Percentiles rank a stretch among this genome's conserved stretches.
These are phyloP conservation scores for Thalassiosira livingstoniorum DNA, from an alignment of 352 stramenopile species.

Conservation along the genomic window DNA sequence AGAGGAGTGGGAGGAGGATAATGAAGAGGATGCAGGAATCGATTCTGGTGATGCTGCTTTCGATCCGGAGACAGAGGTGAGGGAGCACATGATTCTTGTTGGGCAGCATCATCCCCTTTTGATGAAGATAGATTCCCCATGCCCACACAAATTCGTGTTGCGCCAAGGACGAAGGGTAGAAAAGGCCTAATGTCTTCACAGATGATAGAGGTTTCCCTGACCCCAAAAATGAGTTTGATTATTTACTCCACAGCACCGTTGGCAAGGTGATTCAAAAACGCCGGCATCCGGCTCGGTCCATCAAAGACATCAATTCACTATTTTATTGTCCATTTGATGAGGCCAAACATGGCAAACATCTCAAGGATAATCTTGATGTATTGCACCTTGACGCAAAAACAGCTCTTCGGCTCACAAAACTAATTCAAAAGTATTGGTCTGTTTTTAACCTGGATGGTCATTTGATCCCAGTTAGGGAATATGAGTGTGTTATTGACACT, in stretches of 20 bases:
- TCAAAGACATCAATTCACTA: slow-evolving; percentile 1
- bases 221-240: slow-evolving; percentile 12
- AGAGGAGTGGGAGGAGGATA: not conserved
- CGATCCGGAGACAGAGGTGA: not conserved
- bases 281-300: not conserved
- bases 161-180: not conserved
- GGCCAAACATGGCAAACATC: not conserved
- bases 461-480: slow-evolving; percentile 33
- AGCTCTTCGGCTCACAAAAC: not conserved
- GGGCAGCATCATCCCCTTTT: slow-evolving; percentile 24
- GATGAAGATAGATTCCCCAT: no score
- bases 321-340: slow-evolving; percentile 23
- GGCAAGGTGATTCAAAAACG: slow-evolving; percentile 1
- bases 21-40: not conserved
- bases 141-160: not conserved
- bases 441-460: slow-evolving; percentile 33
- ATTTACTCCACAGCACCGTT: not conserved
- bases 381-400: not conserved
- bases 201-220: slow-evolving; percentile 14
- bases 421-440: slow-evolving; percentile 34
- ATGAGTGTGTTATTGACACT: slow-evolving; percentile 46
- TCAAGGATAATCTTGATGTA: slow-evolving; percentile 8
- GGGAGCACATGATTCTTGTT: slow-evolving; percentile 18
- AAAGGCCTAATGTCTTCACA: not conserved
- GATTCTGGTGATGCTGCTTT: not conserved